Base-by-base conservation (phyloP, 176 grass and related monocot genomes). In the Avena insularis region DNA sequence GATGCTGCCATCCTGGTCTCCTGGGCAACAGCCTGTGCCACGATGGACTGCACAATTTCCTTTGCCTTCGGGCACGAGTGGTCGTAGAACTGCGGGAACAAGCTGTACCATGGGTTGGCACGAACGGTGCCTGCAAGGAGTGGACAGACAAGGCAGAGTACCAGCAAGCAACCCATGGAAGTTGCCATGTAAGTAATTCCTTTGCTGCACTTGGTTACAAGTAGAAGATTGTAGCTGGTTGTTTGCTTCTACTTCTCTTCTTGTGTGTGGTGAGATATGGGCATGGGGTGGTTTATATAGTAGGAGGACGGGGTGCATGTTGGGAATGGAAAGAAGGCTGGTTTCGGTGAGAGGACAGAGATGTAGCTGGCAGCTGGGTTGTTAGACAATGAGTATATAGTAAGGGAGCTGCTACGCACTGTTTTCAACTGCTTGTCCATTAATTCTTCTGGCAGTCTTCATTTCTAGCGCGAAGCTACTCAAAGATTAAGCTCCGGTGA, bases 1-100 rank as follows among this genome's bases (percentile, higher is more conserved):
- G 92, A 96, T 58, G 94, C 94, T 5, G 94, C 94, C 90, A 96
- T 96, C 89, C 94, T 92, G 27, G 92, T 85, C 78, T 96, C 94
- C 76, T 79, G 90, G 35, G 94, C 90, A 31, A 96, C 94, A 17
- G 94, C 94, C 61, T 90, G 63, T n/a, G 88, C 89, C n/a, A 96
- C 92, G 14, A 94, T 87, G 82, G 92, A 86, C 70, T 83, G 79
- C 27, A 96, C 94, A 10, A 96, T 96, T 79, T 94, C 90, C 88
- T 92, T 93, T 0, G 88, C 94, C 74, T 87, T 78, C 3, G 92
- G 94, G 79, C 94, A 96, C 0, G 94, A 96, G 62, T 89, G 82
- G 56, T 96, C 94, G 8, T 96, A 96, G 48, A 90, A 96, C 71
- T 96, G 92, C 0, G 94, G 92, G 87, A 84, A 94, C 54, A 96